Base-by-base conservation (phyloP, 2,329 filamentous ascomycete genomes). In the Fusarium floridanum region DNA sequence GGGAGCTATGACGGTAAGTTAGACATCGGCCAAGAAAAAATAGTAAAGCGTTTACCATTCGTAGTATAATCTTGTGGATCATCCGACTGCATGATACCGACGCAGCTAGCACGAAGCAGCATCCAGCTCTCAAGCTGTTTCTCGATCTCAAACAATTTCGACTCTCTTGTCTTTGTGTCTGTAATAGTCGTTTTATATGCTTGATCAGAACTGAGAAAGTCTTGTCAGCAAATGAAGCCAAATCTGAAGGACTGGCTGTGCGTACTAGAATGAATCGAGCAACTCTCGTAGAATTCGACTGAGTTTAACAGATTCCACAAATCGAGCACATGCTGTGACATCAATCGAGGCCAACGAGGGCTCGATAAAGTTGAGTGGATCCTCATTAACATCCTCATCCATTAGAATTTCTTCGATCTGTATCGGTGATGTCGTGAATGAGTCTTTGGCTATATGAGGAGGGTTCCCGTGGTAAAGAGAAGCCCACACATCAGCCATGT, bases 401-500 rank as follows among this genome's bases (percentile, higher is more conserved):
- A 74, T 76, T 1, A 72, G 56, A n/a, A 84, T 43, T 61, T 84
- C 82, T 0, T 83, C 81, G 69, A 83, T 81, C 2, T 73, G 71
- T 3, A 81, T 68, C 1, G 75, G 65, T 0, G 77, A 67, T 4
- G 83, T 84, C 22, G 80, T 81, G 66, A 81, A 84, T 1, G 82
- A 82, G 2, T 71, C 76, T 5, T 65, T 67, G 48, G 80, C 78
- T 37, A 84, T 79, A 71, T 83, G 82, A 1, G 82, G 81, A 16
- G 83, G 81, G 61, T 84, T 83, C 1, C 83, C 83, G 71, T 84
- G 83, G 57, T 80, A 82, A 7, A 84, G 76, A 2, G 82, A 81
- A 8, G 82, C 81, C 83, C 83, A 84, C 6, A 77, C 76, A 50
- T 84, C 83, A 14, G 79, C 77, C 6, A 80, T 56, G 41, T 80